A percentile compares a stretch with the other conserved stretches of the same genome.
phyloP scores from a whole-genome alignment of 2,329 filamentous ascomycete species.

The Neonectria faginata region DNA sequence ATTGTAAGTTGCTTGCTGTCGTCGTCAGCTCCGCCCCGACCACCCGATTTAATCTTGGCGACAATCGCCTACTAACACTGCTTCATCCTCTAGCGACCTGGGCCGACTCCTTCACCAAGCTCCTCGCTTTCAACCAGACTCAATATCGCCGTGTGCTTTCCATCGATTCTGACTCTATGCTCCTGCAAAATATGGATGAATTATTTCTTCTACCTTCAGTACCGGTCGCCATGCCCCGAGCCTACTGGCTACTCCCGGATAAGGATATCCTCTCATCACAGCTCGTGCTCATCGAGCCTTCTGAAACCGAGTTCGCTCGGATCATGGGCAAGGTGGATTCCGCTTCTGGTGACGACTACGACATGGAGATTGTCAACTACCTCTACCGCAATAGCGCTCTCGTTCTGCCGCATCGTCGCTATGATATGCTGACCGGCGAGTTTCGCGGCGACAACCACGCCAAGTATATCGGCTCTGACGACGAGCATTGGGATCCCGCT shows the following conservation, averaged over 20 bases:
- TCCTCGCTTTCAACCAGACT: conserved; percentile 75
- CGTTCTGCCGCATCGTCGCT: conserved; percentile 73
- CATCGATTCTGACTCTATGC: conserved; percentile 70
- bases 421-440: conserved; percentile 72
- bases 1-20: conserved; percentile 47
- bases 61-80: conserved; percentile 1
- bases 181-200: conserved; percentile 75
- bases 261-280: conserved; percentile 67
- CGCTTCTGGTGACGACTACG: conserved; percentile 58
- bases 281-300: conserved; percentile 70
- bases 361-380: conserved; percentile 76
- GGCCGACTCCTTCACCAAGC: conserved; percentile 75
- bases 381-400: conserved; percentile 69
- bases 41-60: background rate
- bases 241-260: conserved; percentile 74
- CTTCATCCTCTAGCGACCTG: conserved; percentile 59
- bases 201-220: conserved; percentile 74
- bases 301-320: conserved; percentile 59
- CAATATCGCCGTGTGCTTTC: conserved; percentile 65
- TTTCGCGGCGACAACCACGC: conserved; percentile 65
- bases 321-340: conserved; percentile 42
- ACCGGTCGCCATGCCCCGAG: conserved; percentile 74
- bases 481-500: conserved; percentile 68
- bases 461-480: conserved; percentile 55
- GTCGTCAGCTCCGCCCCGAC: background rate